These are phyloP conservation scores for Candida tetrigidarum DNA, from an alignment of 1,139 yeast species.

Conservation along the genomic window DNA sequence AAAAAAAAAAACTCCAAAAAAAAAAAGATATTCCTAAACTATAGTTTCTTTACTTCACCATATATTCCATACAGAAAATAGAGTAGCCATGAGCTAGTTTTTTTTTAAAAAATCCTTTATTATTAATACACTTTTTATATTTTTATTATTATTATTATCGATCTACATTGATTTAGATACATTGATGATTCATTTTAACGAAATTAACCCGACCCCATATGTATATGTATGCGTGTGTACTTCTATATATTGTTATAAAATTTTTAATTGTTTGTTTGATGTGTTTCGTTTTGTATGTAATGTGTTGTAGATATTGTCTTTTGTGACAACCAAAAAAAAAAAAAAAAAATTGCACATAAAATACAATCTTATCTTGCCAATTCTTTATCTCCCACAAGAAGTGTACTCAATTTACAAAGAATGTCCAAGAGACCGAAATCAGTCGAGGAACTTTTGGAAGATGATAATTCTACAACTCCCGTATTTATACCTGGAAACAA, in stretches of 20 bases:
- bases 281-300: no score
- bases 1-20: no score
- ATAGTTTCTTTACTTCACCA: background rate
- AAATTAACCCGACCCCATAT: slow-evolving; percentile 2
- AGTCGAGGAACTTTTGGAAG: slow-evolving; percentile 46
- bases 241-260: slow-evolving; percentile 1
- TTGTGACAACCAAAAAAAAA: background rate
- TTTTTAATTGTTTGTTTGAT: background rate
- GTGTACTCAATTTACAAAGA: background rate
- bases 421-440: slow-evolving; percentile 40
- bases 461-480: slow-evolving; percentile 30
- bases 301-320: no score
- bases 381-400: background rate
- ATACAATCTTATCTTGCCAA: background rate
- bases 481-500: slow-evolving; percentile 53
- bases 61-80: slow-evolving; percentile 1
- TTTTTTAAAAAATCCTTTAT: background rate
- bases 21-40: background rate
- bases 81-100: slow-evolving; percentile 5
- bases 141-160: background rate
- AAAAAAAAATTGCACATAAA: background rate
- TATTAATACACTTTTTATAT: background rate
- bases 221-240: background rate
- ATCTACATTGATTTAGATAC: background rate
- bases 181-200: slow-evolving; percentile 4